A percentile compares a stretch with the other conserved stretches of the same genome.
Conservation (phyloP, 352 stramenopile species). For the Pythium biforme region DNA sequence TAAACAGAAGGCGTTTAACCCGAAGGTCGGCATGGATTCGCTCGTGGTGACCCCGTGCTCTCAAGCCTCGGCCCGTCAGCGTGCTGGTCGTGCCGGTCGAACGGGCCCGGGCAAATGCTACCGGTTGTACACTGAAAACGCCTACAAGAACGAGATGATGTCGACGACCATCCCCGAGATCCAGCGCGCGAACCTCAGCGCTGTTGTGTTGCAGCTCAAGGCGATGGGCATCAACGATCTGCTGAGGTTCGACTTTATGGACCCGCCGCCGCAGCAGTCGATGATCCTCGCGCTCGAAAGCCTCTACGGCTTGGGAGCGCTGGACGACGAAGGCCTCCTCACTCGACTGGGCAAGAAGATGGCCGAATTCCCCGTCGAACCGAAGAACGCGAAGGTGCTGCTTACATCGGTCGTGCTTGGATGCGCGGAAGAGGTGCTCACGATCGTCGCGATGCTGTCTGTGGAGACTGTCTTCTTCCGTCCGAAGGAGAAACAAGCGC, state of each 20-base stretch:
- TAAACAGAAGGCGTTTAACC: slow-evolving; percentile 99
- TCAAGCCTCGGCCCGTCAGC: slow-evolving; percentile 96
- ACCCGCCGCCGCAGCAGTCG: slow-evolving; percentile 96
- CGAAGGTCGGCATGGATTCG: slow-evolving; percentile 99
- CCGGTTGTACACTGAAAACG: slow-evolving; percentile 98
- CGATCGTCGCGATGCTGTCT: slow-evolving; percentile 98
- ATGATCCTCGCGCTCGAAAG: slow-evolving; percentile 97
- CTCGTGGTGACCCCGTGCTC: slow-evolving; percentile 99
- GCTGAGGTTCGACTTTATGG: slow-evolving; percentile 99
- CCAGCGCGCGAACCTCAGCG: slow-evolving; percentile 97
- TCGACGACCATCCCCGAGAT: slow-evolving; percentile 98
- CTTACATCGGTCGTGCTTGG: slow-evolving; percentile 97
- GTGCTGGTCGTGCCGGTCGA: slow-evolving; percentile 95
- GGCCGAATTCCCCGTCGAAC: slow-evolving; percentile 99
- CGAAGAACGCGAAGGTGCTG: slow-evolving; percentile 98
- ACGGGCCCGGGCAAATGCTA: slow-evolving; percentile 99
- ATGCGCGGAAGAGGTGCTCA: slow-evolving; percentile 98
- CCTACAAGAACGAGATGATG: slow-evolving; percentile 98
- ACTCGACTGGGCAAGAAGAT: slow-evolving; percentile 97
- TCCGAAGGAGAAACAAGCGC: slow-evolving; percentile 98
- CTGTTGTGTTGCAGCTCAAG: slow-evolving; percentile 99
- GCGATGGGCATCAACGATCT: slow-evolving; percentile 99
- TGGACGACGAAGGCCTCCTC: slow-evolving; percentile 96
- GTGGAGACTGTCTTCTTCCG: slow-evolving; percentile 99
- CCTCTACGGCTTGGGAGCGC: slow-evolving; percentile 96